A percentile compares a stretch with the other conserved stretches of the same genome.
phyloP scores from a whole-genome alignment of 2,329 filamentous ascomycete species.

The Penicillium sp. region DNA sequence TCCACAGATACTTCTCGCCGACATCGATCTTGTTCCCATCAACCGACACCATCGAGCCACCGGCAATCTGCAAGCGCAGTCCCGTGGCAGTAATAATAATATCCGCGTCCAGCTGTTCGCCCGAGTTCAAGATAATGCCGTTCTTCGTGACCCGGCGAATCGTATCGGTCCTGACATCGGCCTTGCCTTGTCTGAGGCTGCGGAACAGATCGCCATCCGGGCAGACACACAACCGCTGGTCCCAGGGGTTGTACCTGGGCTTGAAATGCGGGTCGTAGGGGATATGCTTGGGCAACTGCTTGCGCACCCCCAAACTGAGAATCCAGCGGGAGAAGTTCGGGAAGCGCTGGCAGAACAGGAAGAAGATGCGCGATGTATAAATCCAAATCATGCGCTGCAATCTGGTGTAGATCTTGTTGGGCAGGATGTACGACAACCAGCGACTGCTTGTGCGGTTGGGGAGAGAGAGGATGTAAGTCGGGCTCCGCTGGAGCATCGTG shows the following conservation, averaged over 20 bases:
- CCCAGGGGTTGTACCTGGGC: constrained; percentile 63
- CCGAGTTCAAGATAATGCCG: constrained; percentile 49
- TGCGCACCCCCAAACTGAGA: constrained; percentile 47
- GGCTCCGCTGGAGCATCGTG: constrained; percentile 78
- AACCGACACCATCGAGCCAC: constrained; percentile 36
- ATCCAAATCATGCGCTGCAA: constrained; percentile 48
- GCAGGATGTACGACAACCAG: constrained; percentile 34
- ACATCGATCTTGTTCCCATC: constrained; percentile 37
- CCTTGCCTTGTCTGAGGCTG: constrained; percentile 49
- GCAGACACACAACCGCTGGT: constrained; percentile 72
- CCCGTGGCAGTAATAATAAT: constrained; percentile 47
- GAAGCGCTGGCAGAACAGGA: constrained; percentile 53
- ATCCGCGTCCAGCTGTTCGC: constrained; percentile 40
- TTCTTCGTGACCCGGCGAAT: constrained; percentile 51
- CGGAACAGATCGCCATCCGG: constrained; percentile 59
- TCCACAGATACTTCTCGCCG: constrained; percentile 42
- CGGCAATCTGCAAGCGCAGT: constrained; percentile 41
- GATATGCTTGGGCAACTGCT: constrained; percentile 53
- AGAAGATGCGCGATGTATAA: constrained; percentile 49
- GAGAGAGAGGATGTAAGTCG: constrained; percentile 63
- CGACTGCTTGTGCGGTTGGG: constrained; percentile 33
- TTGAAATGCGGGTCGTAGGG: constrained; percentile 61
- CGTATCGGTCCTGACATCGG: constrained; percentile 53
- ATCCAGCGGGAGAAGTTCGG: constrained; percentile 49
- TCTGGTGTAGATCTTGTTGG: constrained; percentile 30